Percentiles rank a stretch among this genome's conserved stretches.
Conservation (phyloP, 2,329 filamentous ascomycete species). For the Phyllachora maydis region DNA sequence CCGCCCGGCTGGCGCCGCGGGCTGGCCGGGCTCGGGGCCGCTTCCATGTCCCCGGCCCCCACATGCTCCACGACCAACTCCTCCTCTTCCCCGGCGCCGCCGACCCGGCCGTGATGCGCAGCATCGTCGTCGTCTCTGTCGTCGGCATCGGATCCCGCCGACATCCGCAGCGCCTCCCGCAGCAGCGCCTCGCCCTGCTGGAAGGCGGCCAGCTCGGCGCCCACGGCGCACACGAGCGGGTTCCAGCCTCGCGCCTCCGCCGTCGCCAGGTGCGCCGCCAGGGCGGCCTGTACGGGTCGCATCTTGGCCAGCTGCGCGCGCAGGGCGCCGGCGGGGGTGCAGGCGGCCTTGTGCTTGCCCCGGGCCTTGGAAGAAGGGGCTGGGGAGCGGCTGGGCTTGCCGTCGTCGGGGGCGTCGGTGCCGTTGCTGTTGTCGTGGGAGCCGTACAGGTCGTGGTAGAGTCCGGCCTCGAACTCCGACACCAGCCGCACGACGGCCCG, state of each 20-base stretch:
- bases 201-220: conserved; percentile 29
- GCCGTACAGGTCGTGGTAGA: too few relatives aligned
- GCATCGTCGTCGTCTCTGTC: conserved; percentile 4
- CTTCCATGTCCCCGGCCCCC: too few relatives aligned
- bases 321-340: too few relatives aligned
- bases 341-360: conserved; percentile 10
- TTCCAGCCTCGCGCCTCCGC: conserved; percentile 50
- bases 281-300: conserved; percentile 27
- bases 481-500: conserved; percentile 36
- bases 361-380: too few relatives aligned
- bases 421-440: too few relatives aligned
- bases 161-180: conserved; percentile 10
- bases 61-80: conserved; percentile 5
- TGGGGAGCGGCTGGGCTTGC: conserved; percentile 13
- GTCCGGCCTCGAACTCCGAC: conserved; percentile 40
- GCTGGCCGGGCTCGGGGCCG: too few relatives aligned
- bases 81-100: too few relatives aligned
- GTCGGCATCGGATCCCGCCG: too few relatives aligned
- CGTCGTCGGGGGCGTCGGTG: conserved; percentile 5
- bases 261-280: conserved; percentile 30
- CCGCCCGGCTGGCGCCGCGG: too few relatives aligned
- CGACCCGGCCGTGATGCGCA: too few relatives aligned
- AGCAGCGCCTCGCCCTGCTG: conserved; percentile 11
- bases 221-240: conserved; percentile 53
- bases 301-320: conserved; percentile 31